phyloP scores from a whole-genome alignment of 2,329 filamentous ascomycete genomes.

The Pseudocercospora musae region DNA sequence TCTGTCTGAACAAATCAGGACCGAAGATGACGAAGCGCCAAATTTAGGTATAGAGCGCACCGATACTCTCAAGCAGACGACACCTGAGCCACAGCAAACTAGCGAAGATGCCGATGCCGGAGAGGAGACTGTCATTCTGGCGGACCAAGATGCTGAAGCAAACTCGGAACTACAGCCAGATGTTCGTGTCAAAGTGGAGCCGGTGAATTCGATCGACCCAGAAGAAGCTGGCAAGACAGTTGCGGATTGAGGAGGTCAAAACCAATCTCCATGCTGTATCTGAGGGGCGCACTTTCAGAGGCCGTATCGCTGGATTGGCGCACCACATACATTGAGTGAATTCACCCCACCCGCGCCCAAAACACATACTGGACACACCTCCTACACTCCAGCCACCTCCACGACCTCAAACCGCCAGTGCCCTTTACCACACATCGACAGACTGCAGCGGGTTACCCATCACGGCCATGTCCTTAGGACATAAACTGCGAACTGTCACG shows the following conservation, averaged over 20 bases:
- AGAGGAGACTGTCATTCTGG: constrained; percentile 11
- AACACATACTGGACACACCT: background rate
- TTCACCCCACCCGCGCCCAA: background rate
- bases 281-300: background rate
- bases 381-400: background rate
- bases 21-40: constrained; percentile 11
- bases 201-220: constrained; percentile 16
- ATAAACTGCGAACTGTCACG: background rate
- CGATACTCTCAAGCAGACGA: constrained; percentile 1
- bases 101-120: constrained; percentile 1
- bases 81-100: background rate
- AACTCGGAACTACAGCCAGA: constrained; percentile 9
- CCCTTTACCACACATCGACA: background rate
- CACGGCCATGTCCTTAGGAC: background rate
- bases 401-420: background rate
- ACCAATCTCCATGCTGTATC: background rate
- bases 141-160: background rate
- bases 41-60: background rate
- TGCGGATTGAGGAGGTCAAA: constrained; percentile 16
- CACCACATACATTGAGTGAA: background rate
- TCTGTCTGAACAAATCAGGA: constrained; percentile 50
- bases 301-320: background rate
- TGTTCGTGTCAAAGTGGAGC: constrained; percentile 21
- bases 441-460: background rate
- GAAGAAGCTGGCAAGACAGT: constrained; percentile 41